A percentile compares a stretch with the other conserved stretches of the same genome.
phyloP scores from a whole-genome alignment of 768 basidiomycete species.

The Cyathus striatus region DNA sequence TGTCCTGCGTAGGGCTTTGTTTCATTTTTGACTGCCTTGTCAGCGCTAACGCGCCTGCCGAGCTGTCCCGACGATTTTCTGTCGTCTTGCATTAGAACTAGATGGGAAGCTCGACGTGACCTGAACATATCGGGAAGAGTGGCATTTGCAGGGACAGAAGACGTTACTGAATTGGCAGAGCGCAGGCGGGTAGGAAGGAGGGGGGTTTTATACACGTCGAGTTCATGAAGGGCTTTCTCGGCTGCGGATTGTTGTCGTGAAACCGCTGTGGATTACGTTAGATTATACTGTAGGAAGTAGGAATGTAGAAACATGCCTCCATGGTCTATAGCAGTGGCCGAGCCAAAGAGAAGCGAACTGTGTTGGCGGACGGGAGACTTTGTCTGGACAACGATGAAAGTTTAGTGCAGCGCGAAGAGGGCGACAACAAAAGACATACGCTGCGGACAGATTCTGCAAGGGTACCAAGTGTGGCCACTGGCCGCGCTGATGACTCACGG shows the following conservation, averaged over 20 bases:
- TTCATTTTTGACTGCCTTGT: slow-evolving; percentile 38
- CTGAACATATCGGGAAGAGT: slow-evolving; percentile 61
- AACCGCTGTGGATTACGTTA: slow-evolving; percentile 4
- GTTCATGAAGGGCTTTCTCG: slow-evolving; percentile 63
- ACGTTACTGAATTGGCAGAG: slow-evolving; percentile 22
- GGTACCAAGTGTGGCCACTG: slow-evolving; percentile 51
- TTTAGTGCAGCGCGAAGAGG: too few relatives aligned
- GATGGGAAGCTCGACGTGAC: slow-evolving; percentile 34
- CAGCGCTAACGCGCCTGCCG: slow-evolving; percentile 28
- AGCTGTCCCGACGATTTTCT: slow-evolving; percentile 43
- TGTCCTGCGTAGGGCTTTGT: slow-evolving; percentile 77
- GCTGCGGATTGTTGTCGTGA: slow-evolving; percentile 39
- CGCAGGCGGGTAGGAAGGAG: slow-evolving; percentile 60
- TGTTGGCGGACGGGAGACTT: slow-evolving; percentile 49
- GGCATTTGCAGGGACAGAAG: slow-evolving; percentile 25
- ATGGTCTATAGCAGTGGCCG: slow-evolving; percentile 18
- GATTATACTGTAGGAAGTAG: slow-evolving; percentile 1
- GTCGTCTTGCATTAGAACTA: slow-evolving; percentile 60
- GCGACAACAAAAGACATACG: slow-evolving; percentile 47
- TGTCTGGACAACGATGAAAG: slow-evolving; percentile 32
- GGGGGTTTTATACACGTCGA: slow-evolving; percentile 78
- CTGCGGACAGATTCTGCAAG: slow-evolving; percentile 50
- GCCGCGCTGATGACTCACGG: slow-evolving; percentile 20
- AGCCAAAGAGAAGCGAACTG: slow-evolving; percentile 44
- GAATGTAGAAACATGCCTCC: slow-evolving; percentile 21